A percentile compares a stretch with the other conserved stretches of the same genome.
Evolutionary conservation across 768 basidiomycete species (phyloP).

Genomic region (Omphalotus guepiniiformis): DNA sequence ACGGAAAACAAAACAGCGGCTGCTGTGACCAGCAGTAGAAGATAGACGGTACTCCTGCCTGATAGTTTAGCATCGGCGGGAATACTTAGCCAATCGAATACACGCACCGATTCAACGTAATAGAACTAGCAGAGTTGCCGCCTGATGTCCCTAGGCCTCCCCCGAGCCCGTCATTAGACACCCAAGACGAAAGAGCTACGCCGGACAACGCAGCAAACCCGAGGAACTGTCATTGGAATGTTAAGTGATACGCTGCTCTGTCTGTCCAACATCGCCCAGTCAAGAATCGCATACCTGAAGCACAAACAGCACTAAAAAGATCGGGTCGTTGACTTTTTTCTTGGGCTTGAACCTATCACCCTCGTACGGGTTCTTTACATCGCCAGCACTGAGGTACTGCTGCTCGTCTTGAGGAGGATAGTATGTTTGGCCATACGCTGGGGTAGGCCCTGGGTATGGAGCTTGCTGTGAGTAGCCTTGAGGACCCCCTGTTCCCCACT

Average conservation of each 20-base stretch:
- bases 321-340: constrained; percentile 66
- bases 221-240: constrained; percentile 44
- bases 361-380: constrained; percentile 44
- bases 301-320: constrained; percentile 70
- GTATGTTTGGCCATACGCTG: constrained; percentile 21
- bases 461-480: background rate
- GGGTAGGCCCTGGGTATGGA: constrained; percentile 16
- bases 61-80: background rate
- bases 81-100: background rate
- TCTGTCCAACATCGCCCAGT: background rate
- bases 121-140: constrained; percentile 43
- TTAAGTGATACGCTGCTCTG: too few relatives aligned
- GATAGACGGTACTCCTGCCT: constrained; percentile 66
- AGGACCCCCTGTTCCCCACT: constrained; percentile 12
- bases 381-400: constrained; percentile 16
- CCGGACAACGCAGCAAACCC: constrained; percentile 69
- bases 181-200: constrained; percentile 59
- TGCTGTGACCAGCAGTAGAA: constrained; percentile 71
- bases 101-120: constrained; percentile 65
- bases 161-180: constrained; percentile 60
- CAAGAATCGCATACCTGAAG: constrained; percentile 44
- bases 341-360: constrained; percentile 64
- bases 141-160: constrained; percentile 59
- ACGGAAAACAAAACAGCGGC: constrained; percentile 63
- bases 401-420: constrained; percentile 20